Percentiles rank a stretch among this genome's conserved stretches.
phyloP scores from a whole-genome alignment of 2,329 filamentous ascomycete species.

The Plectosphaerella sp. region DNA sequence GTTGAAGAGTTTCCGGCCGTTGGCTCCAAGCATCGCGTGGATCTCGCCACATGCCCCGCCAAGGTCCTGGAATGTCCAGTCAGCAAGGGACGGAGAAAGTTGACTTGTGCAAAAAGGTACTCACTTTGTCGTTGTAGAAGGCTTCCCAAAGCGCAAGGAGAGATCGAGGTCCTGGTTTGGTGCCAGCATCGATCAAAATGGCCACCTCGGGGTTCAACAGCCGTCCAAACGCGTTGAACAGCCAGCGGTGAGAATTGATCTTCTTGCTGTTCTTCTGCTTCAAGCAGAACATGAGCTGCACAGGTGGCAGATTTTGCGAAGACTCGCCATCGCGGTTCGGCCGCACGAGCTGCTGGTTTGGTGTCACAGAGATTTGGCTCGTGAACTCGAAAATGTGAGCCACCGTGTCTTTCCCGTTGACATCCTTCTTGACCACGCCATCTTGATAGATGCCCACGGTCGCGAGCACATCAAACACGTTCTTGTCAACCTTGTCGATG shows the following conservation, averaged over 20 bases:
- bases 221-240: constrained; percentile 84
- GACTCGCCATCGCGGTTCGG: constrained; percentile 65
- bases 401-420: constrained; percentile 82
- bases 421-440: constrained; percentile 87
- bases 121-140: constrained; percentile 82
- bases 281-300: constrained; percentile 91
- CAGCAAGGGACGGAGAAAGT: not conserved
- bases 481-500: constrained; percentile 87
- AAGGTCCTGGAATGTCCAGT: constrained; percentile 54
- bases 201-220: constrained; percentile 86
- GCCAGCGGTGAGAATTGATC: constrained; percentile 91
- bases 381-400: constrained; percentile 92
- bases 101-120: not conserved
- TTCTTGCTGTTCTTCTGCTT: constrained; percentile 95
- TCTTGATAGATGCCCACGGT: constrained; percentile 87
- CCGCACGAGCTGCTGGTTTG: constrained; percentile 81
- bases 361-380: constrained; percentile 80
- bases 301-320: constrained; percentile 69
- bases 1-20: constrained; percentile 77
- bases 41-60: constrained; percentile 90
- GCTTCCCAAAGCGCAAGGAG: constrained; percentile 81
- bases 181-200: constrained; percentile 83
- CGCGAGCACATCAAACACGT: constrained; percentile 75
- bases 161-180: constrained; percentile 81
- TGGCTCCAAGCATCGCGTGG: constrained; percentile 80